Conservation (phyloP, 2,329 filamentous ascomycete species). For the Talaromyces sp. region DNA sequence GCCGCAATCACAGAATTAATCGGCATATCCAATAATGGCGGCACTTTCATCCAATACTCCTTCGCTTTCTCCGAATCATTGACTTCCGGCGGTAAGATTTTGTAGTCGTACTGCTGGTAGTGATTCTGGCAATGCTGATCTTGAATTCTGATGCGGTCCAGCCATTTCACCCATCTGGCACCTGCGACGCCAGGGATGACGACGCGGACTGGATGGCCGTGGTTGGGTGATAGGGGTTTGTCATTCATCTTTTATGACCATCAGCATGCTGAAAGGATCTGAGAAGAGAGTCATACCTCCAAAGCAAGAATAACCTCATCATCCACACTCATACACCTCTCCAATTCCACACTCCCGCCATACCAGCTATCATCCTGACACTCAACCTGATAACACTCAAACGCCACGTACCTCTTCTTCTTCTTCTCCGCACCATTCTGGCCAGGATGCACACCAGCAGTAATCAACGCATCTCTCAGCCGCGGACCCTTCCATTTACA, state of each 20-base stretch:
- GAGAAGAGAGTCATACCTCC: slow-evolving; percentile 33
- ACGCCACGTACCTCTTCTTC: slow-evolving; percentile 50
- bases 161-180: slow-evolving; percentile 56
- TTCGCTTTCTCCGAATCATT: slow-evolving; percentile 49
- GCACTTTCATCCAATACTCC: slow-evolving; percentile 51
- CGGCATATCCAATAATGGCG: slow-evolving; percentile 54
- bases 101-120: slow-evolving; percentile 60
- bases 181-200: slow-evolving; percentile 54
- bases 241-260: slow-evolving; percentile 46
- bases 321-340: slow-evolving; percentile 42
- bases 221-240: slow-evolving; percentile 44
- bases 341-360: slow-evolving; percentile 53
- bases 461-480: slow-evolving; percentile 51
- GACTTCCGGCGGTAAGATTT: slow-evolving; percentile 54
- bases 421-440: slow-evolving; percentile 14
- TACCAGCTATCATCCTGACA: slow-evolving; percentile 59
- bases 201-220: slow-evolving; percentile 53
- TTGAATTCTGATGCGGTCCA: slow-evolving; percentile 53
- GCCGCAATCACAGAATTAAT: slow-evolving; percentile 55
- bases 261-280: no score
- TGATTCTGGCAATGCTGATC: slow-evolving; percentile 51
- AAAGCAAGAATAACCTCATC: slow-evolving; percentile 50
- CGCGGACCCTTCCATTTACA: slow-evolving; percentile 56
- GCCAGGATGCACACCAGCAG: slow-evolving; percentile 40
- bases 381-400: slow-evolving; percentile 52